phyloP scores from a whole-genome alignment of 192 early-diverging fungal genomes.

The Haplosporangium gracile region DNA sequence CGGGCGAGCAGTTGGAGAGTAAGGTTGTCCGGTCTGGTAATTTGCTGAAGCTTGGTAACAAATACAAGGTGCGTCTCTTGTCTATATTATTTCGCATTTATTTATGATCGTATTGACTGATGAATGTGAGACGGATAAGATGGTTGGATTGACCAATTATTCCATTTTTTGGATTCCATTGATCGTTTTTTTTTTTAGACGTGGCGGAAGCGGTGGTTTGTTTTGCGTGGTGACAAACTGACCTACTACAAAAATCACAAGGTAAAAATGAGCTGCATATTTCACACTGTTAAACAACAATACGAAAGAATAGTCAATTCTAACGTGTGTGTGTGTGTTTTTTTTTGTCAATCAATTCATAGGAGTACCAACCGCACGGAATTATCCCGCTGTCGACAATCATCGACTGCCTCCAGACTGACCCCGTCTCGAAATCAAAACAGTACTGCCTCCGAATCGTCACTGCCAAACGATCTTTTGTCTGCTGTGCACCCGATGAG shows the following conservation, averaged over 20 bases:
- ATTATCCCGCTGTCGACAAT: constrained; percentile 65
- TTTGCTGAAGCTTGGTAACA: constrained; percentile 65
- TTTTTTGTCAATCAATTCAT: background rate
- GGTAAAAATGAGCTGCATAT: constrained; percentile 12
- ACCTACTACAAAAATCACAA: constrained; percentile 73
- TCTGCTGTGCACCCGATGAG: constrained; percentile 62
- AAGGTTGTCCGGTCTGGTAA: constrained; percentile 64
- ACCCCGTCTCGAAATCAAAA: constrained; percentile 65
- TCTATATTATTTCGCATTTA: background rate
- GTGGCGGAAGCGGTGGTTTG: constrained; percentile 77
- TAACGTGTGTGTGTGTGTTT: background rate
- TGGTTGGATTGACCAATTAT: background rate
- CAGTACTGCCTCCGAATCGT: constrained; percentile 68
- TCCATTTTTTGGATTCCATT: background rate
- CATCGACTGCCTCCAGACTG: constrained; percentile 68
- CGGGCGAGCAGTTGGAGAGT: constrained; percentile 59
- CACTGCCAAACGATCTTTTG: constrained; percentile 65
- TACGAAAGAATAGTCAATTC: background rate
- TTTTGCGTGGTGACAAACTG: constrained; percentile 66
- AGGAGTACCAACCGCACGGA: constrained; percentile 64
- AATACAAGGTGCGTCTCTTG: constrained; percentile 52
- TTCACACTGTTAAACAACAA: too few relatives aligned
- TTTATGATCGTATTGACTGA: too few relatives aligned
- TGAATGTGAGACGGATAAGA: too few relatives aligned
- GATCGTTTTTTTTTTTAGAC: constrained; percentile 26